phyloP scores from a whole-genome alignment of 768 basidiomycete species.

The Termitomyces sp. region DNA sequence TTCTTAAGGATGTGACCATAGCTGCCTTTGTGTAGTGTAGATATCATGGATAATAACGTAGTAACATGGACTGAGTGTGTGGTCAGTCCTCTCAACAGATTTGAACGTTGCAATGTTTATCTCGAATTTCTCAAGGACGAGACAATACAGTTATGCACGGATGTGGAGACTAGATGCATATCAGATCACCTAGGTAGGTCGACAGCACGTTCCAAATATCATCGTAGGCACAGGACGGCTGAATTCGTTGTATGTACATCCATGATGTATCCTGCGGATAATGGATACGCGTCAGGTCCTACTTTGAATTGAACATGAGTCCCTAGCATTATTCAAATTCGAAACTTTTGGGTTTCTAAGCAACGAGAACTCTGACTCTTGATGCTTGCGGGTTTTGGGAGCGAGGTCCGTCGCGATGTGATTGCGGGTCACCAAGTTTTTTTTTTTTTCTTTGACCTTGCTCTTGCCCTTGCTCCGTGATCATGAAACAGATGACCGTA shows the following conservation, averaged over 20 bases:
- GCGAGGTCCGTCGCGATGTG: neutral
- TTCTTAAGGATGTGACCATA: too few relatives aligned
- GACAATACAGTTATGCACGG: constrained; percentile 19
- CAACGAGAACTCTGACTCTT: neutral
- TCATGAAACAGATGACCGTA: constrained; percentile 6
- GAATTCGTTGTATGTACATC: neutral
- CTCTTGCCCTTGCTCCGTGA: neutral
- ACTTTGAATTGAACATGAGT: neutral
- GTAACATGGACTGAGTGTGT: constrained; percentile 24
- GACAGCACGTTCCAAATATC: neutral
- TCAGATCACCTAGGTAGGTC: constrained; percentile 19
- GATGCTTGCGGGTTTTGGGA: neutral
- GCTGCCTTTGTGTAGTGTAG: too few relatives aligned
- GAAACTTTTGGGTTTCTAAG: neutral
- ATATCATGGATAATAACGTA: too few relatives aligned
- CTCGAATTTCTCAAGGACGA: constrained; percentile 1
- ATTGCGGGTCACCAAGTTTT: too few relatives aligned
- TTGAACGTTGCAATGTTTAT: neutral
- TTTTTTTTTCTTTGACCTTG: too few relatives aligned
- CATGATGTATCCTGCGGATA: neutral
- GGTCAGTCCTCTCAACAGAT: constrained; percentile 8
- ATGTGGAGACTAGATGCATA: constrained; percentile 17
- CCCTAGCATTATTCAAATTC: neutral
- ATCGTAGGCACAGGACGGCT: constrained; percentile 11
- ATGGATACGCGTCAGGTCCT: neutral